These are phyloP conservation scores for Purpureocillium takamizusanense DNA, from an alignment of 2,329 filamentous ascomycete genomes.

Conservation along the genomic window DNA sequence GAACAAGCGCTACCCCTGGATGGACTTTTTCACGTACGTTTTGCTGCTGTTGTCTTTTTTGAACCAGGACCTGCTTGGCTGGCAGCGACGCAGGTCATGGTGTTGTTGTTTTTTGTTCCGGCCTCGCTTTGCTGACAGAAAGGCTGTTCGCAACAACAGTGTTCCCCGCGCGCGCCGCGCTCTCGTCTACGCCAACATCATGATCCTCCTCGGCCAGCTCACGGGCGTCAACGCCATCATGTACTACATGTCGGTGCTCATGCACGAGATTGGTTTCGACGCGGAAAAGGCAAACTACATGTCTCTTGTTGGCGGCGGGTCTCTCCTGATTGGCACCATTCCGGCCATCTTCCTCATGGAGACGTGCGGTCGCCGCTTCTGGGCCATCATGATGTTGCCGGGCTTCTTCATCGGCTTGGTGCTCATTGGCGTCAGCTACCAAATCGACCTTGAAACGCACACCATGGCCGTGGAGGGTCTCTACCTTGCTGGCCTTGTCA, in stretches of 20 bases:
- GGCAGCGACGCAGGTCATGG: too few relatives aligned
- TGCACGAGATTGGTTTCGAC: conserved; percentile 60
- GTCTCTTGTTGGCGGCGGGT: conserved; percentile 62
- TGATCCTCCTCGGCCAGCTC: conserved; percentile 62
- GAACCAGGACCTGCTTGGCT: too few relatives aligned
- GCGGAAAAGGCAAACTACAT: conserved; percentile 58
- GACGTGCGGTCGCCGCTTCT: conserved; percentile 62
- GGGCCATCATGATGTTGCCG: conserved; percentile 63
- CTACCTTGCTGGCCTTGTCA: conserved; percentile 58
- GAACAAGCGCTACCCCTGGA: conserved; percentile 54
- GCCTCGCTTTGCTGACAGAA: too few relatives aligned
- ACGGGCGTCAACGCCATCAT: conserved; percentile 63
- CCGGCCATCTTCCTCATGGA: conserved; percentile 66
- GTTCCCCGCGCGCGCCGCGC: conserved; percentile 57
- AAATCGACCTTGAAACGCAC: conserved; percentile 37
- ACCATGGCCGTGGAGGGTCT: conserved; percentile 43
- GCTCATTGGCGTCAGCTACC: conserved; percentile 56
- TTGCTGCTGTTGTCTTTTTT: neutral
- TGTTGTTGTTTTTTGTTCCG: too few relatives aligned
- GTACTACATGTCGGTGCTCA: conserved; percentile 64
- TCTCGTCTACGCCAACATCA: conserved; percentile 58
- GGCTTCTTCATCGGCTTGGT: conserved; percentile 63
- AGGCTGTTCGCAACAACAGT: conserved; percentile 8
- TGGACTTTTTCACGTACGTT: conserved; percentile 59
- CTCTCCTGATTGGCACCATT: conserved; percentile 58